These are phyloP conservation scores for Gossypium rotundifolium DNA, from an alignment of 345 rosid species.

Conservation along the genomic window DNA sequence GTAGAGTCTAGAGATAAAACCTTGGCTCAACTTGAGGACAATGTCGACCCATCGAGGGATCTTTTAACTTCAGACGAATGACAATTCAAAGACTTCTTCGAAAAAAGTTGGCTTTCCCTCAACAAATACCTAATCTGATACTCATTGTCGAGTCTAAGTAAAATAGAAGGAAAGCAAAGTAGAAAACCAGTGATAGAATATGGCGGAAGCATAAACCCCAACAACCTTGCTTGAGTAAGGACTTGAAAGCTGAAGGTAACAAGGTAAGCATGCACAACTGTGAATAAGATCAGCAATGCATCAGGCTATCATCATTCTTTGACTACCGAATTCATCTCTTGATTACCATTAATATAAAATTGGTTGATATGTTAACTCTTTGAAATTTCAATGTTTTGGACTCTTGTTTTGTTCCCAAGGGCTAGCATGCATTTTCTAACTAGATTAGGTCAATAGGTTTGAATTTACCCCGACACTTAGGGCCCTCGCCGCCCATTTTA, in stretches of 20 bases:
- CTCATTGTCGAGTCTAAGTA: no score
- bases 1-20: no score
- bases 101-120: no score
- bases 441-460: constrained; percentile 2
- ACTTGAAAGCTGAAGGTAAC: no score
- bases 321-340: background rate
- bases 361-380: background rate
- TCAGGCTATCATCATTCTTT: constrained; percentile 3
- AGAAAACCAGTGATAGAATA: background rate
- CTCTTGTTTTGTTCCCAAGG: background rate
- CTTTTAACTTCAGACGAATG: no score
- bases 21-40: no score
- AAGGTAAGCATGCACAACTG: background rate
- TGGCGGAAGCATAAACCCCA: background rate
- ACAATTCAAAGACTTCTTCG: no score
- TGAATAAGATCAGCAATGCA: constrained; percentile 1
- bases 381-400: background rate
- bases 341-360: background rate
- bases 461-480: constrained; percentile 1
- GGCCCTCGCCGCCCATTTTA: background rate
- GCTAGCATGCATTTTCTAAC: background rate
- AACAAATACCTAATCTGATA: no score
- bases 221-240: background rate
- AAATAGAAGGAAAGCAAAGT: background rate
- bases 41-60: no score